Evolutionary conservation across 148 eudicot species (phyloP), one percentile per base, ranked within the genome.

Genomic region (Chenopodium formosanum): DNA sequence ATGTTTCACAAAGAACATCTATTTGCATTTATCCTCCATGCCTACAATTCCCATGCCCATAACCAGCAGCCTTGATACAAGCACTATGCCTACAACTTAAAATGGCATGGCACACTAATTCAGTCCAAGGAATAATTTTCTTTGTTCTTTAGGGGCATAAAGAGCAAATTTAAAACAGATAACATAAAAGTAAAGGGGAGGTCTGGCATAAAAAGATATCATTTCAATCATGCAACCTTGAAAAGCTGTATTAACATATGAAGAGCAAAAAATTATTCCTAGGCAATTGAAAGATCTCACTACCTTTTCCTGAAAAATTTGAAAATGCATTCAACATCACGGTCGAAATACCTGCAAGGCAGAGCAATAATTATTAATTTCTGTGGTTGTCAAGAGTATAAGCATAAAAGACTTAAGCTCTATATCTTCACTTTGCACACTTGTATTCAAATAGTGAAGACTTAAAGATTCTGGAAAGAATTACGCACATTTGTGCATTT

Each of bases 301-400:
- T 69, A 93, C 99, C 97, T 89, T 85, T 92, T 95, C 29, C 86
- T 76, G 80, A 95, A 95, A 84, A 93, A 95, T 89, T 94, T 95
- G 88, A 86, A 93, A 83, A 95, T 89, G 91, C 99, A 95, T 81
- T 94, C 97, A 81, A 95, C 94, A 84, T 95, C 97, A 75, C 99
- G 97, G 77, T 95, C 97, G 60, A 95, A 95, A 83, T 92, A 95
- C 98, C 98, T 95, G 75, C 73, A 81, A 76, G 56, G 74, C 75
- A 14, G 7, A 62, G 29, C 8, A 3, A 73, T 22, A 48, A 14
- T 31, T 34, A 22, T 10, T 5, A 6, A 22, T 3, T 32, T 12
- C 0, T 8, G 9, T 40, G 44, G 44, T 40, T 40, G 44, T 40
- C 44, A 40, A 40, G 44, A 40, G 27, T 17, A 10, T 19, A n/a